Evolutionary conservation across 352 stramenopile genomes (phyloP).

Genomic region (Thalassiosira oceanica): DNA sequence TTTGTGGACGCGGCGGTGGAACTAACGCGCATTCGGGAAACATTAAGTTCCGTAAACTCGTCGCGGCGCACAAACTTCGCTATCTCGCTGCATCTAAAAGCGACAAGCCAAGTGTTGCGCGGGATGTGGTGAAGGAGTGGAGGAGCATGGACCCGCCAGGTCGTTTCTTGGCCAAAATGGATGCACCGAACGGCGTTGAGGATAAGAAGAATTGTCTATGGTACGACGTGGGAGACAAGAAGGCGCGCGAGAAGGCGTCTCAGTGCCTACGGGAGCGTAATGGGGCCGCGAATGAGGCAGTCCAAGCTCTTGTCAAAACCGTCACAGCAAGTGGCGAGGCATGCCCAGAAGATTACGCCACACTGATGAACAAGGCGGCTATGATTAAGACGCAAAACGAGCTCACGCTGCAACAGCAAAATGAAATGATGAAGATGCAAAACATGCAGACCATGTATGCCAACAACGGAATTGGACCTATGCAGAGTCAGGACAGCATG

Average conservation of each 20-base stretch:
- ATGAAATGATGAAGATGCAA: constrained; percentile 1
- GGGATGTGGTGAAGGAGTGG: constrained; percentile 69
- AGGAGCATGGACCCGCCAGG: constrained; percentile 61
- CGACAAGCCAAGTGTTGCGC: constrained; percentile 69
- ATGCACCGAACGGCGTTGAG: constrained; percentile 67
- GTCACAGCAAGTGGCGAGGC: constrained; percentile 33
- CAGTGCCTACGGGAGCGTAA: constrained; percentile 37
- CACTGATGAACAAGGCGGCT: constrained; percentile 33
- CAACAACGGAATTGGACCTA: too few relatives aligned
- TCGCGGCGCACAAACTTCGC: constrained; percentile 85
- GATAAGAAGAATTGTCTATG: constrained; percentile 54
- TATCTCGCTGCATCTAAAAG: constrained; percentile 71
- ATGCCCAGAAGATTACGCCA: constrained; percentile 46
- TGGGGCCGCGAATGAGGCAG: constrained; percentile 35
- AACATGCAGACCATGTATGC: too few relatives aligned
- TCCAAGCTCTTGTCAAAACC: constrained; percentile 29
- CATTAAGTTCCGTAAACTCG: constrained; percentile 74
- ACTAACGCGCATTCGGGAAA: constrained; percentile 67
- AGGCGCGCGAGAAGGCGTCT: constrained; percentile 36
- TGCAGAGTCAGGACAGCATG: too few relatives aligned
- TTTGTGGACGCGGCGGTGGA: constrained; percentile 58
- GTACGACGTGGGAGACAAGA: constrained; percentile 34
- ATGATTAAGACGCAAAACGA: constrained; percentile 19
- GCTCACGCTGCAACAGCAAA: not conserved
- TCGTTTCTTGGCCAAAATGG: constrained; percentile 73